phyloP scores from a whole-genome alignment of 2,329 filamentous ascomycete genomes.

The Ophiocordyceps robertsii region DNA sequence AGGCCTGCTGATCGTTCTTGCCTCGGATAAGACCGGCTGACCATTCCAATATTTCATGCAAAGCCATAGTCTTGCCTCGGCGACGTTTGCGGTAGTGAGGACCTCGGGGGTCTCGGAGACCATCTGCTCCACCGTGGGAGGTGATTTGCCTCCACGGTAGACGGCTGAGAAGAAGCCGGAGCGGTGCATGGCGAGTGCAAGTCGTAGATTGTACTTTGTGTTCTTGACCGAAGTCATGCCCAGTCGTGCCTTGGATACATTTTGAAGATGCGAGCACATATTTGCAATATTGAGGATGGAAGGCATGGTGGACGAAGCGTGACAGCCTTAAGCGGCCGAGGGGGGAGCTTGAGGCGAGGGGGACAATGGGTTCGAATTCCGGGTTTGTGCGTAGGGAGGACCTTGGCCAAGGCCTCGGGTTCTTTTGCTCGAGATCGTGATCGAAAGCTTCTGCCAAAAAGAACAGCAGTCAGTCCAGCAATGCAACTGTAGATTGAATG shows the following conservation, averaged over 20 bases:
- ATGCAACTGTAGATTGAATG: too few relatives aligned
- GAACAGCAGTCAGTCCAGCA: too few relatives aligned
- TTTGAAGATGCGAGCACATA: slow-evolving; percentile 84
- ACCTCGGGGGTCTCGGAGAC: slow-evolving; percentile 34
- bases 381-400: not conserved
- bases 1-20: slow-evolving; percentile 58
- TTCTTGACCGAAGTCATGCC: slow-evolving; percentile 73
- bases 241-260: slow-evolving; percentile 71
- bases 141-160: slow-evolving; percentile 51
- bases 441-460: too few relatives aligned
- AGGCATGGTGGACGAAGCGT: slow-evolving; percentile 16
- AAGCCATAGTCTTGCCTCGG: slow-evolving; percentile 68
- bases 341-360: not conserved
- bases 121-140: slow-evolving; percentile 34
- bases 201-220: slow-evolving; percentile 64
- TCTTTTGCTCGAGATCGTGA: too few relatives aligned
- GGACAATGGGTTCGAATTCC: not conserved
- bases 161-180: slow-evolving; percentile 72
- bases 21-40: slow-evolving; percentile 58
- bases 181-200: slow-evolving; percentile 67
- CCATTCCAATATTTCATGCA: slow-evolving; percentile 84
- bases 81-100: slow-evolving; percentile 57
- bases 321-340: not conserved
- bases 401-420: too few relatives aligned
- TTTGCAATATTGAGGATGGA: slow-evolving; percentile 58